phyloP scores from a whole-genome alignment of 306 rosid species.

The Sophora flavescens region DNA sequence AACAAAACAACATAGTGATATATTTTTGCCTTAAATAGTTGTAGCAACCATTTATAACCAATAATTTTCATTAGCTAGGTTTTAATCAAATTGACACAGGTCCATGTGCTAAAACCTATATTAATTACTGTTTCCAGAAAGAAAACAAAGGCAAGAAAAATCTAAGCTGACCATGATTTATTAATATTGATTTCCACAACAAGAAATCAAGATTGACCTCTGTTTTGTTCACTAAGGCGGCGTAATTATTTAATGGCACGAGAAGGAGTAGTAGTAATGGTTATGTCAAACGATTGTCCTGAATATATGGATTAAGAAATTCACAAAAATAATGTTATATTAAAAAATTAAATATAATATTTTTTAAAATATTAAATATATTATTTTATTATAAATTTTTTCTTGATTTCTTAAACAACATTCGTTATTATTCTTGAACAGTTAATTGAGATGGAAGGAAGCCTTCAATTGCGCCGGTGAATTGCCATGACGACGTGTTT shows the following conservation, averaged over 20 bases:
- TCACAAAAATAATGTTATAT: too few relatives aligned
- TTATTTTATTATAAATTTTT: too few relatives aligned
- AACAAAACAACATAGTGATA: constrained; percentile 3
- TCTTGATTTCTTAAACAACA: too few relatives aligned
- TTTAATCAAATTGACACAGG: constrained; percentile 34
- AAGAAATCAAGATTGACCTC: constrained; percentile 38
- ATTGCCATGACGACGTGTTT: constrained; percentile 11
- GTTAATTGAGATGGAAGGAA: background rate
- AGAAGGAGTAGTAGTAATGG: too few relatives aligned
- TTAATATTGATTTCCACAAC: background rate
- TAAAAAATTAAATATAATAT: too few relatives aligned
- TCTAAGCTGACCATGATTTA: background rate
- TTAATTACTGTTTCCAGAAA: background rate
- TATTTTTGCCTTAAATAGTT: constrained; percentile 6
- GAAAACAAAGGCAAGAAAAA: background rate
- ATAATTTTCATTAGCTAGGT: constrained; percentile 11
- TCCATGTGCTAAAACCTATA: background rate
- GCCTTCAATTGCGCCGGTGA: constrained; percentile 51
- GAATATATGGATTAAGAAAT: too few relatives aligned
- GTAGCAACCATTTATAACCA: constrained; percentile 16
- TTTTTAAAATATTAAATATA: too few relatives aligned
- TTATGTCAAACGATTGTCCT: too few relatives aligned
- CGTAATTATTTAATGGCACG: constrained; percentile 21
- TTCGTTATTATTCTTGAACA: too few relatives aligned
- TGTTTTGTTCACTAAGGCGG: constrained; percentile 18